Base-by-base conservation (phyloP, 441 rosid species). In the Melastoma candidum region DNA sequence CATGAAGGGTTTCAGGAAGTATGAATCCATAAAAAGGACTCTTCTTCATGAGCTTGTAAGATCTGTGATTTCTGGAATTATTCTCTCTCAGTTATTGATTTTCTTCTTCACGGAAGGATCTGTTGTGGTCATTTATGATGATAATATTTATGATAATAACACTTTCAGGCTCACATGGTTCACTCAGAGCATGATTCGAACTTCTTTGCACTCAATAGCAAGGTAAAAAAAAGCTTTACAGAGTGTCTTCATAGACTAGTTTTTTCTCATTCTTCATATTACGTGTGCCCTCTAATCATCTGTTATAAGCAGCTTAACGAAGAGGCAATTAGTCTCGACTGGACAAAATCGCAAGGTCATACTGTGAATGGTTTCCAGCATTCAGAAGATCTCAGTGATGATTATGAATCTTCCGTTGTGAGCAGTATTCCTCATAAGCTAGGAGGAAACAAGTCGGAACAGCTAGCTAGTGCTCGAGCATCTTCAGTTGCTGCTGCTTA, bases 11-110 rank as follows among this genome's bases (percentile, higher is more conserved):
- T 93, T 93, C 63, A 80, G 97, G 77, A 93, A 93, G 79, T 93
- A 86, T 53, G 95, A 78, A 49, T 81, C 90, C 76, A 87, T 89
- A 3, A 89, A 87, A 70, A 83, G 83, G 70, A 89, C 99, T 53
- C 87, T 93, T 49, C 61, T 93, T 64, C 99, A 93, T 66, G 99
- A 93, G 77, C 97, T 89, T 54, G 99, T 89, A 79, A 70, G 82
- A 45, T 47, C 41, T 32, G 41, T 29, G 14, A 51, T 53, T 14
- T 39, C 44, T 52, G 32, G 12, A 13, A 32, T 41, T 26, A 24
- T 45, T n/a, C n/a, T 49, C 10, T 17, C 17, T 17, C 26, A 7
- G 22, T 7, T 17, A 6, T 32, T 32, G 22, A 14, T 43, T 55
- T 27, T 25, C 26, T 39, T 26, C 11, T 24, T 56, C 11, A 12